Evolutionary conservation across 106 monocot species (phyloP).

Genomic region (Alisma plantagoaquatica): DNA sequence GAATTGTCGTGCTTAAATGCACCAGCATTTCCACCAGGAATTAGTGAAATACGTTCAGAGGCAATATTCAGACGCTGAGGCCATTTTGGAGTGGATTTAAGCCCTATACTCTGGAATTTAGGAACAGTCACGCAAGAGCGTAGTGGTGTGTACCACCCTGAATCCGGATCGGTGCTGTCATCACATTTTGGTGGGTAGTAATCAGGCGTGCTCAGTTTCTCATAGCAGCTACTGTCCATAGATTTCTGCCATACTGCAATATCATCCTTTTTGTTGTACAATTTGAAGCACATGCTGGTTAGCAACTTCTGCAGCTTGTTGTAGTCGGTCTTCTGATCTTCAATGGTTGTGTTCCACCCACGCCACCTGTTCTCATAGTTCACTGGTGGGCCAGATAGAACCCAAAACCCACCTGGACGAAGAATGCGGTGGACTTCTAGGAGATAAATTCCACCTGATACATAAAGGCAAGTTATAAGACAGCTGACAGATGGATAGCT

Average conservation of each 20-base stretch:
- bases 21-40: slow-evolving; percentile 21
- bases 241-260: slow-evolving; percentile 29
- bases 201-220: slow-evolving; percentile 1
- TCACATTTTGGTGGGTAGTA: slow-evolving; percentile 15
- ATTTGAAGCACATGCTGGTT: slow-evolving; percentile 31
- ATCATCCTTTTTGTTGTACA: slow-evolving; percentile 24
- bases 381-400: slow-evolving; percentile 26
- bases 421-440: slow-evolving; percentile 26
- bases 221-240: slow-evolving; percentile 18
- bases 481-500: too few species aligned
- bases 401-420: slow-evolving; percentile 31
- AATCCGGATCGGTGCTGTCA: slow-evolving; percentile 22
- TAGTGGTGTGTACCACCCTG: slow-evolving; percentile 20
- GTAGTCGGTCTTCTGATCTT: slow-evolving; percentile 21
- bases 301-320: slow-evolving; percentile 18
- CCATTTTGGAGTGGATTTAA: slow-evolving; percentile 23
- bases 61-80: slow-evolving; percentile 14
- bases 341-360: slow-evolving; percentile 23
- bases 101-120: slow-evolving; percentile 12
- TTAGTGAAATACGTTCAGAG: slow-evolving; percentile 18
- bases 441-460: slow-evolving; percentile 22
- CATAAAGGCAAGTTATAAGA: neutral
- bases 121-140: slow-evolving; percentile 18
- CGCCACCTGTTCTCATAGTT: slow-evolving; percentile 26
- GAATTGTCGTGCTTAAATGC: slow-evolving; percentile 19